Conservation (phyloP, 2,329 filamentous ascomycete genomes). For the Moelleriella libera region DNA sequence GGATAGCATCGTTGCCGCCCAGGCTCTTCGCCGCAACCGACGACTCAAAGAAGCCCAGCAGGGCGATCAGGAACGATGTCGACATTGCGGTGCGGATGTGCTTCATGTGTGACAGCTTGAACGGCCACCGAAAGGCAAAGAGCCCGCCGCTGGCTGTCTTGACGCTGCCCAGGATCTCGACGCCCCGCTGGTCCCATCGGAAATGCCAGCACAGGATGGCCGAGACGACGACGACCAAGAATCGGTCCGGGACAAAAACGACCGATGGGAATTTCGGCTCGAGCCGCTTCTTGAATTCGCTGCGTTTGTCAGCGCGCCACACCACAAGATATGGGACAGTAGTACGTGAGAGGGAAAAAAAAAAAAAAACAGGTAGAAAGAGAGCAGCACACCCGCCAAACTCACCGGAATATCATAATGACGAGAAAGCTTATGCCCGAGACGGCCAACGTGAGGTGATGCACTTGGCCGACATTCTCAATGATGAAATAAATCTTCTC, state of each 20-base stretch:
- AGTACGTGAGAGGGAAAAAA: no score
- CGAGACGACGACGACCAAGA: constrained; percentile 75
- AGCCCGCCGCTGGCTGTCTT: constrained; percentile 55
- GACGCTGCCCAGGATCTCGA: constrained; percentile 73
- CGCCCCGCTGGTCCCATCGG: constrained; percentile 64
- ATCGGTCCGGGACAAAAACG: constrained; percentile 84
- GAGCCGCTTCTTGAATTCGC: constrained; percentile 67
- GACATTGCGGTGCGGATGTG: constrained; percentile 79
- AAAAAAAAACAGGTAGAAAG: no score
- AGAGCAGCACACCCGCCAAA: no score
- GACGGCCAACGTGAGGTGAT: constrained; percentile 63
- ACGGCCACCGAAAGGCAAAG: constrained; percentile 79
- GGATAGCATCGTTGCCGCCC: constrained; percentile 53
- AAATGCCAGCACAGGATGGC: constrained; percentile 66
- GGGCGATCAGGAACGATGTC: constrained; percentile 82
- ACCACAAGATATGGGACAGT: no score
- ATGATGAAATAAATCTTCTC: constrained; percentile 76
- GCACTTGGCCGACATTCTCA: constrained; percentile 48
- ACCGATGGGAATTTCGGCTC: constrained; percentile 68
- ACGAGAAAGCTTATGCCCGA: constrained; percentile 68
- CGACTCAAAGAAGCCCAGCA: constrained; percentile 97
- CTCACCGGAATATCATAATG: constrained; percentile 80
- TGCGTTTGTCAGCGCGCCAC: constrained; percentile 16
- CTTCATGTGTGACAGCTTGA: constrained; percentile 59
- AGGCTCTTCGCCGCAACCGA: constrained; percentile 91